phyloP scores from a whole-genome alignment of 441 rosid genomes.

The Euphorbia celastroides region DNA sequence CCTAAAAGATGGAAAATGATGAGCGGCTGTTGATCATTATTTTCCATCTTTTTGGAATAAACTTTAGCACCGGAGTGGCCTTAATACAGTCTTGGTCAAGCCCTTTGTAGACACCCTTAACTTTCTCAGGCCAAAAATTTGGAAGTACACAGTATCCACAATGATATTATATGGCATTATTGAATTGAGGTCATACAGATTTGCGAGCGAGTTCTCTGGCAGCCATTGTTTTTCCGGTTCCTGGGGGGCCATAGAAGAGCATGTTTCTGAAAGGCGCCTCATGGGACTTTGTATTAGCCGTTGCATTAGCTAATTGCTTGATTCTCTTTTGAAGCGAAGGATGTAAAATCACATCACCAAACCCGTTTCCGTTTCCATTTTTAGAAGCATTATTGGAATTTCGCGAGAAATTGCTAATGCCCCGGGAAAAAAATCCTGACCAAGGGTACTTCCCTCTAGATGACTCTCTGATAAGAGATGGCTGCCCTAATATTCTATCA shows the following conservation, averaged over 20 bases:
- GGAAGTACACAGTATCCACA: no score
- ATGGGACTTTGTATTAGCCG: conserved; percentile 92
- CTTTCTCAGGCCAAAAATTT: no score
- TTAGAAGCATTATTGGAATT: conserved; percentile 34
- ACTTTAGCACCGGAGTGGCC: no score
- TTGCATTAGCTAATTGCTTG: conserved; percentile 72
- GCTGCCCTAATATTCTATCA: conserved; percentile 94
- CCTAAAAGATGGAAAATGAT: no score
- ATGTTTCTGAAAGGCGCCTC: conserved; percentile 91
- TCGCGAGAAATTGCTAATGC: conserved; percentile 38
- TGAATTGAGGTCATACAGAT: conserved; percentile 59
- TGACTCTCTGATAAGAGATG: conserved; percentile 91
- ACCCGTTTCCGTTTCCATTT: conserved; percentile 63
- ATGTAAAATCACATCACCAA: conserved; percentile 92
- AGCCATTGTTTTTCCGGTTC: conserved; percentile 99
- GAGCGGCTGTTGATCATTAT: no score
- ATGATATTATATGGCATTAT: no score
- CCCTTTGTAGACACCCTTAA: no score
- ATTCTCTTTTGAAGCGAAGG: conserved; percentile 80
- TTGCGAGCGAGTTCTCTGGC: conserved; percentile 83
- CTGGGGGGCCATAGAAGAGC: conserved; percentile 98
- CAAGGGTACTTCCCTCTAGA: conserved; percentile 97
- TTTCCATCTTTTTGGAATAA: no score
- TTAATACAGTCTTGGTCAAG: no score
- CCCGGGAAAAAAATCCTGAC: conserved; percentile 68